A percentile compares a stretch with the other conserved stretches of the same genome.
Conservation (phyloP, 805 yeast species). For the Jamesozyma piceae region DNA sequence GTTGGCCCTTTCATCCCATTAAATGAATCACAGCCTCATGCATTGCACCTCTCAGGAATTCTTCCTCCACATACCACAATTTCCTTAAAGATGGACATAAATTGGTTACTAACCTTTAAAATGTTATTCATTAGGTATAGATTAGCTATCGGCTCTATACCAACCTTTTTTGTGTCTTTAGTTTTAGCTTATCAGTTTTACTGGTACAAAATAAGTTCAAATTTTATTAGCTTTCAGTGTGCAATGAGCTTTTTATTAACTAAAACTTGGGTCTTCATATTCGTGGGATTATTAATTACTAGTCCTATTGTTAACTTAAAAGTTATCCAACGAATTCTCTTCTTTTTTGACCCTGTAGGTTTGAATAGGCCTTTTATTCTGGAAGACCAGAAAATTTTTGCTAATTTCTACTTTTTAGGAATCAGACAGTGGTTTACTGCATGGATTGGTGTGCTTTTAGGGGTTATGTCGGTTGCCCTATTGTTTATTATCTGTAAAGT, state of each 20-base stretch:
- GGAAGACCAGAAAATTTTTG: slow-evolving; percentile 28
- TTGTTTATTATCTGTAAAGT: slow-evolving; percentile 5
- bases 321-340: slow-evolving; percentile 33
- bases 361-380: slow-evolving; percentile 39
- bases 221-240: slow-evolving; percentile 37
- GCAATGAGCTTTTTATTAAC: slow-evolving; percentile 35
- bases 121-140: slow-evolving; percentile 69
- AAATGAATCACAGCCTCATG: slow-evolving; percentile 13
- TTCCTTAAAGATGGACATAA: slow-evolving; percentile 3
- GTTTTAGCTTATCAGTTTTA: slow-evolving; percentile 48
- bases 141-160: slow-evolving; percentile 60
- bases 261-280: slow-evolving; percentile 21
- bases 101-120: slow-evolving; percentile 42
- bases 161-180: slow-evolving; percentile 48
- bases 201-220: slow-evolving; percentile 32
- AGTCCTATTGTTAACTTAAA: slow-evolving; percentile 29
- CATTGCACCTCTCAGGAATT: slow-evolving; percentile 17
- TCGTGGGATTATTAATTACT: slow-evolving; percentile 29
- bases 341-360: slow-evolving; percentile 45
- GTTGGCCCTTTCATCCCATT: slow-evolving; percentile 60
- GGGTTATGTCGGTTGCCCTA: slow-evolving; percentile 19
- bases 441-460: slow-evolving; percentile 51
- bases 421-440: slow-evolving; percentile 47
- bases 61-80: slow-evolving; percentile 20
- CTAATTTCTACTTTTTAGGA: slow-evolving; percentile 62